These are phyloP conservation scores for Candida broadrunensis DNA, from an alignment of 805 yeast genomes.

Conservation along the genomic window DNA sequence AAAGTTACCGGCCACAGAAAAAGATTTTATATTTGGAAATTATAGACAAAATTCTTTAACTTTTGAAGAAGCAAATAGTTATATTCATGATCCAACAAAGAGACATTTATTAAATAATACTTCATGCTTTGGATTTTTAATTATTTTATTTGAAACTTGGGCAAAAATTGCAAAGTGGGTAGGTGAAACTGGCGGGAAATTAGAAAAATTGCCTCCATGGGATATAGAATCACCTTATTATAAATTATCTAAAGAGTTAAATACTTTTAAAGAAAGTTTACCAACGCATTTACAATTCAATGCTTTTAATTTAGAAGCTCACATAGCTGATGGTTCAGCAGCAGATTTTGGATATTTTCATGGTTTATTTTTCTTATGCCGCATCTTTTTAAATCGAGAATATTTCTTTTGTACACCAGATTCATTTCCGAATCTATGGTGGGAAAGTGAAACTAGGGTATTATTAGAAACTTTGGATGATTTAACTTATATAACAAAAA, in stretches of 20 bases:
- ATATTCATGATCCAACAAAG: constrained; percentile 6
- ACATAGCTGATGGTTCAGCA: constrained; percentile 24
- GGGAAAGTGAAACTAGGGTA: constrained; percentile 16
- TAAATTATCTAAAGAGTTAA: constrained; percentile 20
- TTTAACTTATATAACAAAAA: constrained; percentile 17
- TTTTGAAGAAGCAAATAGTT: constrained; percentile 9
- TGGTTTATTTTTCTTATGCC: constrained; percentile 25
- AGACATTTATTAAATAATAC: not conserved
- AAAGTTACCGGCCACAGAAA: constrained; percentile 29
- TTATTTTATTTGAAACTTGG: constrained; percentile 35
- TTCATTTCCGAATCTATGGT: constrained; percentile 26
- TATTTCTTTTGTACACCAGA: constrained; percentile 31
- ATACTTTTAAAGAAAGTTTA: constrained; percentile 16
- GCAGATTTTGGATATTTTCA: constrained; percentile 34
- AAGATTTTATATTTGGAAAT: constrained; percentile 25
- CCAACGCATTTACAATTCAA: constrained; percentile 21
- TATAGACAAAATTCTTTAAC: constrained; percentile 11
- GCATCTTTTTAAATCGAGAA: constrained; percentile 33
- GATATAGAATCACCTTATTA: constrained; percentile 20
- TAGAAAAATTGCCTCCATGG: constrained; percentile 29
- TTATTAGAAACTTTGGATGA: constrained; percentile 19
- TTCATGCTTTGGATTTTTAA: constrained; percentile 22
- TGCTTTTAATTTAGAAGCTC: constrained; percentile 22
- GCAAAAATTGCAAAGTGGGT: constrained; percentile 36
- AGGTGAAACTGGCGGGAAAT: constrained; percentile 29